Evolutionary conservation across 1,284 basidiomycete genomes (phyloP), one percentile per base, ranked within the genome.

Genomic region (Ceratobasidium sp.): DNA sequence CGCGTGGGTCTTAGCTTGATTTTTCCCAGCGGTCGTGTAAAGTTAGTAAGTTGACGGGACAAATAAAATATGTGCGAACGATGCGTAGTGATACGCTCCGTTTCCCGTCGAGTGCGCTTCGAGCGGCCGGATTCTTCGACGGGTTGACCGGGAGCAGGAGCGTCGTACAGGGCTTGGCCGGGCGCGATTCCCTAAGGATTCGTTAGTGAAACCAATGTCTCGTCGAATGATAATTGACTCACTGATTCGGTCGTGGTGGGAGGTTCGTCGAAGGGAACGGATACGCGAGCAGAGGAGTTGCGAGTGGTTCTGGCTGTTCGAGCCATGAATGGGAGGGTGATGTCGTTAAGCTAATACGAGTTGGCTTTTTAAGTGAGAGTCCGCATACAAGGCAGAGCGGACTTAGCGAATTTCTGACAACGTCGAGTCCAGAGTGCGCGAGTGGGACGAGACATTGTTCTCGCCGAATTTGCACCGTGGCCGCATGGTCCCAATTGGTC

Each of bases 321-420:
- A 61, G 60, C 60, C 60, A 61, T 61, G 28, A 61, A 33, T 18
- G 28, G 60, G 60, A 15, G 60, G 13, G 60, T 15, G 60, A 33
- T 15, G 20, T 61, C 13, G 18, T 39, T 15, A 42, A 33, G 39
- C 39, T 39, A 39, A 33, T 61, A n/a, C 33, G 10, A 23, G 53
- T 23, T 56, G 60, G 28, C 20, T 18, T 39, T 23, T 61, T 61
- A 23, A 61, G 23, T 15, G 28, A 40, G 15, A 61, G 39, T 28
- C 7, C 13, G 28, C 33, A 39, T 33, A 39, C 33, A 61, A 6
- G 60, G 33, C 28, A 33, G 28, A 10, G 18, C 13, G 60, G 60
- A 61, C 60, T 61, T 61, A 15, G 60, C 60, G 33, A 18, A 18
- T 61, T 18, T 23, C 39, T 39, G 33, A 18, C 28, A 61, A 28